Percentiles rank a stretch among this genome's conserved stretches.
phyloP scores from a whole-genome alignment of 208 protist species.

The Entamoeba moshkovskii region DNA sequence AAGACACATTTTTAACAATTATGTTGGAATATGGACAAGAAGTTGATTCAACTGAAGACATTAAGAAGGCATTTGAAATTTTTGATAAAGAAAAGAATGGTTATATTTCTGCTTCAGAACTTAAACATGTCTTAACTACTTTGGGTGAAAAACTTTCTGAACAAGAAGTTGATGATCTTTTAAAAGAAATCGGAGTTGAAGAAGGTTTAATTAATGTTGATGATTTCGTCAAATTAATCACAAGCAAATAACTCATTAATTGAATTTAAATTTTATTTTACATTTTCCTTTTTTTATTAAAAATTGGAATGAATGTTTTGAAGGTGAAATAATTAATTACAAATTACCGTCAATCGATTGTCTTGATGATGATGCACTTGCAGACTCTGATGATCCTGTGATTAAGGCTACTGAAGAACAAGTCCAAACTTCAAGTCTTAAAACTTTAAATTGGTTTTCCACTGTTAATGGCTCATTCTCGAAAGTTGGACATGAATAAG shows the following conservation, averaged over 20 bases:
- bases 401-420: background rate
- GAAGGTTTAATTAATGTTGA: slow-evolving; percentile 63
- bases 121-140: slow-evolving; percentile 68
- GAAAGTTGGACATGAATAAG: background rate
- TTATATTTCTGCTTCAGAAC: slow-evolving; percentile 65
- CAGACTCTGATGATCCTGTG: background rate
- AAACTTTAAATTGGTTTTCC: background rate
- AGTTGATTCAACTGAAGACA: slow-evolving; percentile 65
- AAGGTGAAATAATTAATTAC: no score
- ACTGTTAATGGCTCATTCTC: background rate
- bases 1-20: slow-evolving; percentile 42
- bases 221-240: slow-evolving; percentile 61
- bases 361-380: background rate
- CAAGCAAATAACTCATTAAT: slow-evolving; percentile 16
- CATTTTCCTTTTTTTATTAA: background rate
- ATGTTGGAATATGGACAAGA: slow-evolving; percentile 44
- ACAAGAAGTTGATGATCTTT: slow-evolving; percentile 63
- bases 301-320: no score
- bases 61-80: slow-evolving; percentile 67
- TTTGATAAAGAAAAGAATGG: slow-evolving; percentile 78
- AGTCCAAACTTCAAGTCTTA: background rate
- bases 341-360: background rate
- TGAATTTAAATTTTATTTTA: background rate
- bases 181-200: slow-evolving; percentile 59
- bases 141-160: slow-evolving; percentile 65